These are phyloP conservation scores for Exophiala oligosperma DNA, from an alignment of 2,329 filamentous ascomycete species.

Conservation along the genomic window DNA sequence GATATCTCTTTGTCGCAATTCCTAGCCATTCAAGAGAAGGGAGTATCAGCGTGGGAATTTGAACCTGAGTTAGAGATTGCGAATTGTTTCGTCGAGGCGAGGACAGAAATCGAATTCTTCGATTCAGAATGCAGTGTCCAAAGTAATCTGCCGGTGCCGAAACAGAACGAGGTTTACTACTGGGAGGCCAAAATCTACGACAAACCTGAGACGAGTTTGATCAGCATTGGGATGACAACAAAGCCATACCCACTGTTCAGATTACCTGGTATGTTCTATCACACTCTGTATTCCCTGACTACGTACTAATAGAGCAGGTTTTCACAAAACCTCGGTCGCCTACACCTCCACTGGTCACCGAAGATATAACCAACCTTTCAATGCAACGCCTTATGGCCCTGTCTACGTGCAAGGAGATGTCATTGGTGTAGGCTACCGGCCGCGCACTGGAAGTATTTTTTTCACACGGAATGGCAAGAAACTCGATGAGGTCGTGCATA, in stretches of 20 bases:
- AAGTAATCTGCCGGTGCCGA: conserved; percentile 93
- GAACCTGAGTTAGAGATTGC: conserved; percentile 98
- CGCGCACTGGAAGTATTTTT: conserved; percentile 91
- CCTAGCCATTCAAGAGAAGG: conserved; percentile 97
- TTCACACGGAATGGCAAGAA: conserved; percentile 99
- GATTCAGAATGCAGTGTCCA: conserved; percentile 97
- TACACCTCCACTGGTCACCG: conserved; percentile 87
- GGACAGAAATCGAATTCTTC: conserved; percentile 98
- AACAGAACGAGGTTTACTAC: conserved; percentile 99
- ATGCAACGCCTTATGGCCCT: conserved; percentile 75
- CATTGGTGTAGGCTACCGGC: conserved; percentile 90
- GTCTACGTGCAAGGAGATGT: conserved; percentile 90
- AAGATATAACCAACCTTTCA: conserved; percentile 91
- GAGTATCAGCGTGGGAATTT: conserved; percentile 99
- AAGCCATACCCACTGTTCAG: conserved; percentile 96
- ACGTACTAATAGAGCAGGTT: conserved; percentile 56
- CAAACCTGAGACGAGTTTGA: conserved; percentile 82
- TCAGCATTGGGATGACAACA: conserved; percentile 92
- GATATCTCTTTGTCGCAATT: conserved; percentile 98
- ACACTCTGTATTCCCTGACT: not conserved
- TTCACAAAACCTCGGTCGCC: conserved; percentile 87
- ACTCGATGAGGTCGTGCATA: conserved; percentile 89
- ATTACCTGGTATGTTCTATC: conserved; percentile 70
- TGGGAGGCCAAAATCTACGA: conserved; percentile 99
- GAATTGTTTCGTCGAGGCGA: conserved; percentile 95